These are phyloP conservation scores for Fraxinus quadrangulata DNA, from an alignment of 257 asterid genomes.

Conservation along the genomic window DNA sequence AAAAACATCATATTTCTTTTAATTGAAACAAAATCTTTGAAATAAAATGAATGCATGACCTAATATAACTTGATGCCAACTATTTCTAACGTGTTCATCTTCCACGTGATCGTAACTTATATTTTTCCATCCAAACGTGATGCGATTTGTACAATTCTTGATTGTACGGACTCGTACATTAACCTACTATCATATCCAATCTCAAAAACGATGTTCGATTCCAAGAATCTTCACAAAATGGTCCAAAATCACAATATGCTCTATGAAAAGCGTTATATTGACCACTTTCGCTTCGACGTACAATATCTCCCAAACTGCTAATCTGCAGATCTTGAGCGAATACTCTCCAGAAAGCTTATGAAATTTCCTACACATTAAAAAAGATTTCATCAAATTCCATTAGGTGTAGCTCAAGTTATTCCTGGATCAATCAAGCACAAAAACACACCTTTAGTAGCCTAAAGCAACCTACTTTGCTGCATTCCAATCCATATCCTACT, in stretches of 20 bases:
- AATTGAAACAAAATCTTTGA: neutral
- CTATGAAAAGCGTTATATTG: slow-evolving; percentile 20
- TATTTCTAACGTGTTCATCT: slow-evolving; percentile 57
- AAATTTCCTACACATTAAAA: slow-evolving; percentile 44
- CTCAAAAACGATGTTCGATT: slow-evolving; percentile 12
- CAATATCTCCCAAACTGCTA: slow-evolving; percentile 33
- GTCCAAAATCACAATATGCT: slow-evolving; percentile 34
- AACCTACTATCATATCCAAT: slow-evolving; percentile 12
- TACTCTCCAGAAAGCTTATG: slow-evolving; percentile 40
- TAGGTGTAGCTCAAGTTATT: slow-evolving; percentile 36
- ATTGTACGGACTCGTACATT: slow-evolving; percentile 28
- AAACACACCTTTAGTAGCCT: slow-evolving; percentile 59
- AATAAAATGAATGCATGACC: neutral
- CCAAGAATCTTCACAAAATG: slow-evolving; percentile 31
- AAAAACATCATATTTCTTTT: neutral
- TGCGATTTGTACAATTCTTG: slow-evolving; percentile 34
- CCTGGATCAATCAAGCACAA: slow-evolving; percentile 40
- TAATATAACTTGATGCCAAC: neutral
- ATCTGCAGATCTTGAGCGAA: neutral
- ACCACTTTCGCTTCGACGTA: slow-evolving; percentile 44
- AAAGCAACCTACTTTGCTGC: slow-evolving; percentile 29
- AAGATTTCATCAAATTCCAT: slow-evolving; percentile 33
- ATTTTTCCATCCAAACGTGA: slow-evolving; percentile 26
- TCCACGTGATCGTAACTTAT: slow-evolving; percentile 30
- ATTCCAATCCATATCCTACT: slow-evolving; percentile 42